Conservation (phyloP, 169 alveolate species). For the Haemoproteus tartakovskyi region DNA sequence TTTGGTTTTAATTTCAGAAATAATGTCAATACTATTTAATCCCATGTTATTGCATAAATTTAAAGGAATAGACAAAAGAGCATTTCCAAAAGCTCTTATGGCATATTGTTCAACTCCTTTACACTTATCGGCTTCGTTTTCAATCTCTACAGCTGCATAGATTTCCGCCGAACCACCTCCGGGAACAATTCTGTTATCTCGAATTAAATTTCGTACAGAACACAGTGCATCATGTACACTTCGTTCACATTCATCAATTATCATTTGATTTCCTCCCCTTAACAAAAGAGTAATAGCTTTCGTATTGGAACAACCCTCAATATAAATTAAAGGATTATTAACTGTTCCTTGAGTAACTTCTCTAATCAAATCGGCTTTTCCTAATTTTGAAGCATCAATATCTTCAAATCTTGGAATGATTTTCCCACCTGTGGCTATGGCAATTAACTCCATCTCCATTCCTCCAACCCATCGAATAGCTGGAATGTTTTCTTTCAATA, state of each 20-base stretch:
- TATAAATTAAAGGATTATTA: slow-evolving; percentile 91
- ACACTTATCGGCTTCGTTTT: slow-evolving; percentile 88
- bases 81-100: slow-evolving; percentile 97
- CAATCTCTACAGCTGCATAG: slow-evolving; percentile 92
- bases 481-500: slow-evolving; percentile 87
- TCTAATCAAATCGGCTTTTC: slow-evolving; percentile 90
- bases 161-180: slow-evolving; percentile 99
- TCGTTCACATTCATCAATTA: slow-evolving; percentile 96
- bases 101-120: slow-evolving; percentile 96
- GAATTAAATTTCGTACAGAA: slow-evolving; percentile 90
- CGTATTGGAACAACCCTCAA: slow-evolving; percentile 92
- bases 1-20: slow-evolving; percentile 88
- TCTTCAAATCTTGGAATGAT: slow-evolving; percentile 96
- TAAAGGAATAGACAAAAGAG: slow-evolving; percentile 92
- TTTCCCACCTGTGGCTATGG: slow-evolving; percentile 98
- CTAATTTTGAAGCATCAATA: slow-evolving; percentile 90
- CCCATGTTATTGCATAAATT: slow-evolving; percentile 98
- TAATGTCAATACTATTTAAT: slow-evolving; percentile 89
- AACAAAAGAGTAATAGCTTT: slow-evolving; percentile 95
- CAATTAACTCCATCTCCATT: slow-evolving; percentile 98
- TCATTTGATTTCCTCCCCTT: slow-evolving; percentile 96
- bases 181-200: slow-evolving; percentile 89
- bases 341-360: slow-evolving; percentile 95
- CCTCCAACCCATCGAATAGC: slow-evolving; percentile 99
- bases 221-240: slow-evolving; percentile 98